A percentile compares a stretch with the other conserved stretches of the same genome.
phyloP scores from a whole-genome alignment of 306 rosid species.

The Canavalia ensiformis region DNA sequence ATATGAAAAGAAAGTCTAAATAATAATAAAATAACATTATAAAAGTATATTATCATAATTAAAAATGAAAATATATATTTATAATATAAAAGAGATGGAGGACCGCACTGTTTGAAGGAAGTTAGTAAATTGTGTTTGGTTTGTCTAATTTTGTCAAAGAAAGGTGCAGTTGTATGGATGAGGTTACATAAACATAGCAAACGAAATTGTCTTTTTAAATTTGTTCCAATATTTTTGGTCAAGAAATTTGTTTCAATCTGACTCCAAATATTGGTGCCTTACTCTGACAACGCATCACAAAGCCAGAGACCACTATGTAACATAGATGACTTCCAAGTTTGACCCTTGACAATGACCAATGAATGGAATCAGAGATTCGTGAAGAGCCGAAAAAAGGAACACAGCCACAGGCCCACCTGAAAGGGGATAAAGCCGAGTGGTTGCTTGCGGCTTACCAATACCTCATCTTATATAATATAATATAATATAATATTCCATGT shows the following conservation, averaged over 20 bases:
- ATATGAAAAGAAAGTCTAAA: no score
- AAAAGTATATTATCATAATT: no score
- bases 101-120: not conserved
- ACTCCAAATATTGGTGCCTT: not conserved
- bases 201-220: constrained; percentile 7
- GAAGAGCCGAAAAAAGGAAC: not conserved
- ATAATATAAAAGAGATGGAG: no score
- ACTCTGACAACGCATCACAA: not conserved
- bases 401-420: not conserved
- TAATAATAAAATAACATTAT: no score
- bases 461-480: not conserved
- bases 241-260: no score
- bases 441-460: not conserved
- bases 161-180: not conserved
- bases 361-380: constrained; percentile 26
- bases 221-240: not conserved
- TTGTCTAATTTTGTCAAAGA: constrained; percentile 16
- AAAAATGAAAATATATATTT: no score
- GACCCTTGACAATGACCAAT: constrained; percentile 26
- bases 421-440: not conserved
- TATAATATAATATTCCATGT: not conserved
- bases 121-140: not conserved
- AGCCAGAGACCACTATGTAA: not conserved
- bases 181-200: not conserved
- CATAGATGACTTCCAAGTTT: constrained; percentile 28